These are phyloP conservation scores for Fusarium nematophilum DNA, from an alignment of 2,329 filamentous ascomycete species.

Conservation along the genomic window DNA sequence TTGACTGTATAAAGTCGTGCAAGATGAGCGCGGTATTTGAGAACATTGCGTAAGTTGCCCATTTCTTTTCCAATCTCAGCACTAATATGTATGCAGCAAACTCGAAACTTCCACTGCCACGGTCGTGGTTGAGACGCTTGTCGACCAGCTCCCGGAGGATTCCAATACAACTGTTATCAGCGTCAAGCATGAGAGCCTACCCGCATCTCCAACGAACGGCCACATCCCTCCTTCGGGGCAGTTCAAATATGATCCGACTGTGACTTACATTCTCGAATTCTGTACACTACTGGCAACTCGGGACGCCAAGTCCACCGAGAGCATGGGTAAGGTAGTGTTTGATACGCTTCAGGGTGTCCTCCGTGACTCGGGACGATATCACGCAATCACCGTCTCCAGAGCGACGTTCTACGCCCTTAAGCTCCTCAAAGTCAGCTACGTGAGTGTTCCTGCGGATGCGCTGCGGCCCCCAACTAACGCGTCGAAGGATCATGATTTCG, in stretches of 20 bases:
- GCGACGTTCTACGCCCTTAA: conserved; percentile 88
- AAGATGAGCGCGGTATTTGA: conserved; percentile 83
- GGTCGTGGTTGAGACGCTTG: conserved; percentile 72
- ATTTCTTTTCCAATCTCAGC: not conserved
- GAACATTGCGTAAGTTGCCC: conserved; percentile 77
- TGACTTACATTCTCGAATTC: conserved; percentile 92
- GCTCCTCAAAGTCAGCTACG: conserved; percentile 85
- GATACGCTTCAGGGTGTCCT: conserved; percentile 84
- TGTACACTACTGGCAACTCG: conserved; percentile 84
- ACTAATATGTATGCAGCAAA: conserved; percentile 43
- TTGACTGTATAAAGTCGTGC: conserved; percentile 94
- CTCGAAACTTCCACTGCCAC: conserved; percentile 49
- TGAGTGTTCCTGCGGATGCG: conserved; percentile 59
- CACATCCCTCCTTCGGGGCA: conserved; percentile 47
- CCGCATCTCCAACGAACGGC: conserved; percentile 69
- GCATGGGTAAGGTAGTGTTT: conserved; percentile 82
- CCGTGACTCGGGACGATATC: conserved; percentile 80
- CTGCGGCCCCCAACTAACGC: conserved; percentile 31
- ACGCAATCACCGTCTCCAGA: conserved; percentile 85
- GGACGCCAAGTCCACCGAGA: conserved; percentile 76
- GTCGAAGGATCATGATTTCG: conserved; percentile 83
- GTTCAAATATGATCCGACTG: conserved; percentile 82
- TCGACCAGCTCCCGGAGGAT: conserved; percentile 89
- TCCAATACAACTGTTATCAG: conserved; percentile 81
- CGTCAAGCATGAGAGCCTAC: conserved; percentile 86